Base-by-base conservation (phyloP, 768 basidiomycete species). In the Sarcodon sp. region DNA sequence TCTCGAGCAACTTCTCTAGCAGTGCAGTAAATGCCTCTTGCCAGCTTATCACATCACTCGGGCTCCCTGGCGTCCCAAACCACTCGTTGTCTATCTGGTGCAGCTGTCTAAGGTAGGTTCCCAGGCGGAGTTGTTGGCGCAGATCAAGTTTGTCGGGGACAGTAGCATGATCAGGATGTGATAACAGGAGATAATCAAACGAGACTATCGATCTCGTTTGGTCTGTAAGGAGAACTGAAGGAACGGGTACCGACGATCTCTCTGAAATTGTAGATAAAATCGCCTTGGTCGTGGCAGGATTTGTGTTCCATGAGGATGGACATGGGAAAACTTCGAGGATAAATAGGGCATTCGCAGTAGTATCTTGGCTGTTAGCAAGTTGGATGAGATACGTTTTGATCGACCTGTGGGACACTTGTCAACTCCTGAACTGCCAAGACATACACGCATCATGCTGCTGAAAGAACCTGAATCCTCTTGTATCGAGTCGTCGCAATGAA, bases 21-120 rank as follows among this genome's bases (percentile, higher is more conserved):
- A 75, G 64, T 7, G 61, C 45, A 6, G 77, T 77, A 60, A 87
- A 87, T 1, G 79, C 76, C 55, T 83, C 83, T 62, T 87, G 80
- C 85, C 85, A 87, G 61, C 73, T 80, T 52, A 59, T 61, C 55
- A 52, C 62, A 37, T 62, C 64, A 27, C 47, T 44, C 46, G 51
- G 59, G 49, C 60, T 57, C 7, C 53, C 35, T 33, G 79, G 79
- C 3, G 68, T 55, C 3, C 85, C 85, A 53, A 77, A 87, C 77
- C 78, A 86, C 56, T 87, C 82, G 64, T 83, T 85, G 57, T 82
- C 69, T 18, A 65, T 64, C 9, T 61, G 68, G 55, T 87, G 85
- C n/a, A 85, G 64, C 49, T 77, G 69, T 6, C 73, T 75, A 35
- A 87, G 70, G 55, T 75, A 68, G 33, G 68, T 61, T 6, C 85